Base-by-base conservation (phyloP, 2,329 filamentous ascomycete genomes). In the Diaporthe amygdali region DNA sequence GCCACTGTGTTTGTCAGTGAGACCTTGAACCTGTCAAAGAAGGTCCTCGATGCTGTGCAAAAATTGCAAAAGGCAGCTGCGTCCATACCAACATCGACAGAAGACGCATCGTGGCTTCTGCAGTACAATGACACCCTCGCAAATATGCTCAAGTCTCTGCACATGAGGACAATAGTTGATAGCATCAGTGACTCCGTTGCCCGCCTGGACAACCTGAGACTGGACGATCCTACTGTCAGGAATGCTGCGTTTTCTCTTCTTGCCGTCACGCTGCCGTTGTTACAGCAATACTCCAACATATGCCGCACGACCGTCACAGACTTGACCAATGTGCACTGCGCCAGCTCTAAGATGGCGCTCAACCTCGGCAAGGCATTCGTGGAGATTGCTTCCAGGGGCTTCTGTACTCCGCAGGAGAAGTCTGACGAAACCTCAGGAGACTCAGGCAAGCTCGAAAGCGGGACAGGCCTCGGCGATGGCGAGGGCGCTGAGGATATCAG, bases 401-500 rank as follows among this genome's bases (percentile, higher is more conserved):
- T 98, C 85, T 99, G 96, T 79, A 94, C 92, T 25, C 96, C 96
- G 0, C 88, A 93, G 27, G 95, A 98, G 76, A 92, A 95, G 76
- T 91, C 90, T 0, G 89, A 94, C 49, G 90, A 92, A 61, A 90
- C 92, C 70, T 87, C 90, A 64, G 90, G 89, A 25, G 89, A 93
- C 71, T 88, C 90, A 30, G 94, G 95, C 15, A 93, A 97, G 76
- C 86, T 98, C 37, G 96, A 99, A 81, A 91, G 91, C 46, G 97
- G 97, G 20, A 98, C 95, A 14, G 97, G 96, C 41, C 90, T 99
- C 30, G 97, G 96, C 25, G 96, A 98, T 55, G 97, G 96, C 14
- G 94, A 98, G 81, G 97, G 96, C 22, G 95, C 93, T 5, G 95
- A 99, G 79, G 96, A 99, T 81, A 98, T 99, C 74, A 98, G 95